These are phyloP conservation scores for Lumnitzera littorea DNA, from an alignment of 345 rosid species.

Conservation along the genomic window DNA sequence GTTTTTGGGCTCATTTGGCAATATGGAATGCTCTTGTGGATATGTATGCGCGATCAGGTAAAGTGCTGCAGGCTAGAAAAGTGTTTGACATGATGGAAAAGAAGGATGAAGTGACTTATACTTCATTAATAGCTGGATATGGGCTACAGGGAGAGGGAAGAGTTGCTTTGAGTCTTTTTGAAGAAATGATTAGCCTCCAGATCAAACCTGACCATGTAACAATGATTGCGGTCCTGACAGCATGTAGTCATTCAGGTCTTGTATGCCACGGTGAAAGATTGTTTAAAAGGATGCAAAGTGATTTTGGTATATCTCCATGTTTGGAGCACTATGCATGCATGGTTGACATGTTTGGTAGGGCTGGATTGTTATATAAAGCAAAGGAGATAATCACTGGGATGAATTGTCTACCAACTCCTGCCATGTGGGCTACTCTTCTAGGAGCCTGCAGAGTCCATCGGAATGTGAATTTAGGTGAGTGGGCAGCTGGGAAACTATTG, in stretches of 20 bases:
- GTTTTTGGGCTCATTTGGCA: conserved; percentile 35
- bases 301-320: conserved; percentile 37
- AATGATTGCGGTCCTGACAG: conserved; percentile 79
- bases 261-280: conserved; percentile 45
- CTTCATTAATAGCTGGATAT: conserved; percentile 71
- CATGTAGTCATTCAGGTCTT: conserved; percentile 81
- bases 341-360: conserved; percentile 77
- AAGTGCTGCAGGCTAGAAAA: conserved; percentile 41
- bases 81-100: conserved; percentile 45
- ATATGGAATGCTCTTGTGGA: conserved; percentile 70
- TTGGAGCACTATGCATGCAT: conserved; percentile 66
- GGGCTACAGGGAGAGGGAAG: conserved; percentile 62
- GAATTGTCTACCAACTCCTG: conserved; percentile 49
- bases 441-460: conserved; percentile 61
- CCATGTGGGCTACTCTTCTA: conserved; percentile 64
- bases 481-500: conserved; percentile 69
- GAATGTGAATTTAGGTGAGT: conserved; percentile 55
- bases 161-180: conserved; percentile 40
- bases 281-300: conserved; percentile 37
- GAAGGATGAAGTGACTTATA: conserved; percentile 70
- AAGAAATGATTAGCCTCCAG: conserved; percentile 40
- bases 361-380: conserved; percentile 53
- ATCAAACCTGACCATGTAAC: conserved; percentile 68
- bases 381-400: conserved; percentile 39
- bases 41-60: conserved; percentile 76